phyloP scores from a whole-genome alignment of 805 yeast species.

The Kodamaea laetipori region DNA sequence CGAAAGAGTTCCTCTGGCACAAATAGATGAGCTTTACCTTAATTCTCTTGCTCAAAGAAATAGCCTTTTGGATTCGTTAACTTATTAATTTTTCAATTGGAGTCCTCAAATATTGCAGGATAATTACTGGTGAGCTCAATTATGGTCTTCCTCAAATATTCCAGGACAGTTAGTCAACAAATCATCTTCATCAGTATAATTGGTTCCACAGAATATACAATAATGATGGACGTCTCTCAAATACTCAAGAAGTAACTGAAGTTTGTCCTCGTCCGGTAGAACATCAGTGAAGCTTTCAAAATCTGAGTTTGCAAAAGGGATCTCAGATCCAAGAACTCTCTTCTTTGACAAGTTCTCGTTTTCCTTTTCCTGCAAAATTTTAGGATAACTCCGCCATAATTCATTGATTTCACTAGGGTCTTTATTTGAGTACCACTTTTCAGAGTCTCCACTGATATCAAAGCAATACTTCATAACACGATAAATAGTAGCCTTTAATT shows the following conservation, averaged over 20 bases:
- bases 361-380: slow-evolving; percentile 8
- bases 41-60: slow-evolving; percentile 8
- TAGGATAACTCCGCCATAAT: slow-evolving; percentile 44
- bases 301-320: too few relatives aligned
- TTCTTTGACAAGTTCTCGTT: background rate
- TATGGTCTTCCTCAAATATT: slow-evolving; percentile 43
- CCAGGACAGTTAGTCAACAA: slow-evolving; percentile 54
- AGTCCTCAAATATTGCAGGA: slow-evolving; percentile 51
- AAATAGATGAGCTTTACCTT: slow-evolving; percentile 22
- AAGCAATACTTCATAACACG: slow-evolving; percentile 44
- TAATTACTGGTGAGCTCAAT: too few relatives aligned
- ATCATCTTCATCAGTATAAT: slow-evolving; percentile 39
- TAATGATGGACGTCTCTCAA: slow-evolving; percentile 43
- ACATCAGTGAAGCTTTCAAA: background rate
- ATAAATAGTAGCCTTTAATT: background rate
- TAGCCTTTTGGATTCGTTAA: slow-evolving; percentile 1
- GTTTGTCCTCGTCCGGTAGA: slow-evolving; percentile 22
- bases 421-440: slow-evolving; percentile 24
- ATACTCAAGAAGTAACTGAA: slow-evolving; percentile 37
- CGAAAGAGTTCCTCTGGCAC: slow-evolving; percentile 19
- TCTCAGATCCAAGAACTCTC: background rate
- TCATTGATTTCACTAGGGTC: slow-evolving; percentile 32
- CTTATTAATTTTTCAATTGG: slow-evolving; percentile 33
- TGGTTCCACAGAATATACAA: slow-evolving; percentile 54
- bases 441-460: slow-evolving; percentile 42